Percentiles rank a stretch among this genome's conserved stretches.
These are phyloP conservation scores for Solidago caesia DNA, from an alignment of 129 eudicot genomes.

Conservation along the genomic window DNA sequence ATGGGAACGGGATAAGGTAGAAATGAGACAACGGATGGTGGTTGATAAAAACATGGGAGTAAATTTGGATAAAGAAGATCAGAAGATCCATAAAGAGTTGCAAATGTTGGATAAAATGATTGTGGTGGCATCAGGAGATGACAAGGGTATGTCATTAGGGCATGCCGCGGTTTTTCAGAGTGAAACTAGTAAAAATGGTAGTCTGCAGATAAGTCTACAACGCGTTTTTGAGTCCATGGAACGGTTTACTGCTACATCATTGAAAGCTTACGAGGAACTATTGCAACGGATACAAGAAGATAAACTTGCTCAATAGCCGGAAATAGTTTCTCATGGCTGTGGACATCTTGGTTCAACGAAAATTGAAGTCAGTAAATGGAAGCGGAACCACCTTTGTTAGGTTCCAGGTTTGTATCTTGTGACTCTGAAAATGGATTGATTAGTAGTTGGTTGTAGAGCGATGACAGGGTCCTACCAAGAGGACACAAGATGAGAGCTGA, in stretches of 20 bases:
- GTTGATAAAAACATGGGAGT: slow-evolving; percentile 52
- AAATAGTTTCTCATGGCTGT: not conserved
- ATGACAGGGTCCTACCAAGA: not conserved
- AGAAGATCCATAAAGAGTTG: slow-evolving; percentile 76
- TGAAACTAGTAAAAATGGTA: slow-evolving; percentile 70
- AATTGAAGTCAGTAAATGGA: not conserved
- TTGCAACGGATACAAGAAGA: slow-evolving; percentile 76
- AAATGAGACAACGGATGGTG: slow-evolving; percentile 59
- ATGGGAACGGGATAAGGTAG: slow-evolving; percentile 80
- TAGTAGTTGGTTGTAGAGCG: not conserved
- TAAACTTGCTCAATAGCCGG: slow-evolving; percentile 44
- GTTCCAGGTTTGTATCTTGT: not conserved
- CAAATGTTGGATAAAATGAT: slow-evolving; percentile 76
- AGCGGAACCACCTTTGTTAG: not conserved
- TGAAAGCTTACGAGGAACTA: slow-evolving; percentile 76
- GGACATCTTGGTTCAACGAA: not conserved
- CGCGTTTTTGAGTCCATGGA: slow-evolving; percentile 86
- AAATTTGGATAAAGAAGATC: slow-evolving; percentile 77
- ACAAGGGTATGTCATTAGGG: slow-evolving; percentile 35
- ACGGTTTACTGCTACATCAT: slow-evolving; percentile 53
- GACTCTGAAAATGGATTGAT: slow-evolving; percentile 4
- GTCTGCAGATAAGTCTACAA: slow-evolving; percentile 68
- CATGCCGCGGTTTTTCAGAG: slow-evolving; percentile 77
- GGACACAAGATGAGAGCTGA: slow-evolving; percentile 6
- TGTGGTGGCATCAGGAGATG: slow-evolving; percentile 43